Evolutionary conservation across 2,329 filamentous ascomycete species (phyloP), one percentile per base, ranked within the genome.

Genomic region (Apiospora hydei): DNA sequence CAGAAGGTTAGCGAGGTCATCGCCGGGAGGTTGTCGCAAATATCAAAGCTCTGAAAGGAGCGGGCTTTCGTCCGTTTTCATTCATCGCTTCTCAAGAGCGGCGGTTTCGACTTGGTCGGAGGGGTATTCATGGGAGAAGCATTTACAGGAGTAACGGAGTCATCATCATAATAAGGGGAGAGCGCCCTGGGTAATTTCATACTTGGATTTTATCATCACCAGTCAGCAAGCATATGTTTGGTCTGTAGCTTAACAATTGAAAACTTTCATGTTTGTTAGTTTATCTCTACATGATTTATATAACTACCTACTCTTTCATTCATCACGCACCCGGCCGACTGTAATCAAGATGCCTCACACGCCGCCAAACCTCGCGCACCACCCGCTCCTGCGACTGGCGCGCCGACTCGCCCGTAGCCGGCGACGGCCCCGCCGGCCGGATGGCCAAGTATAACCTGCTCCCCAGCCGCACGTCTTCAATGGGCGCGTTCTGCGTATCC

Each of bases 391-490:
- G 93, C 11, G 87, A 85, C 77, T 94, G 84, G 21, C 91, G 86
- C 8, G 86, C 92, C 2, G 89, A 91, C 77, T 94, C 92, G 0
- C 81, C 86, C 3, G 83, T 79, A n/a, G 34, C 57, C 1, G 88
- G 26, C 47, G 47, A 88, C 26, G 90, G 84, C 0, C 91, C 91
- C 47, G 91, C 92, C 4, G 92, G 91, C 87, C 90, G 83, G 70
- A 94, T 90, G 0, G 92, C 92, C 64, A 95, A 83, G 80, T 94
- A 95, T 11, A 94, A 78, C 38, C 93, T 84, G 75, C 92, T 90
- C 0, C 92, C 93, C 14, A 95, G 81, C 69, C 85, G 86, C 1
- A 88, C 89, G 13, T 90, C 88, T 68, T 87, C 83, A 34, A 94
- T 90, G 0, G 85, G 80, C 1, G 86, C 88, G 0, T 84, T 89